phyloP scores from a whole-genome alignment of 495 filamentous ascomycete species.

The Tuber microsphaerosporum region DNA sequence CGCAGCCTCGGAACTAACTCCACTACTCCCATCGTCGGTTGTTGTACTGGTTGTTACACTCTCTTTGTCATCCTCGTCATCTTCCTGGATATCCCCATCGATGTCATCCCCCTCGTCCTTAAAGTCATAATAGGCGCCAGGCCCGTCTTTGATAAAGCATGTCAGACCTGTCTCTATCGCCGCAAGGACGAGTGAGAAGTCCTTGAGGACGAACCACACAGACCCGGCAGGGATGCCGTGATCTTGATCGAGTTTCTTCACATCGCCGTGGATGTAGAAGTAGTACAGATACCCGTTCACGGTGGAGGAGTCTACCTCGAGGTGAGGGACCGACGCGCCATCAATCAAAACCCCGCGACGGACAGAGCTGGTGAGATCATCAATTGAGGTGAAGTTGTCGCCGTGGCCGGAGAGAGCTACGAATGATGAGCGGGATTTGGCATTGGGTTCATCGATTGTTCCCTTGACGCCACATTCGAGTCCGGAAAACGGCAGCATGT shows the following conservation, averaged over 20 bases:
- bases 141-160: slow-evolving; percentile 48
- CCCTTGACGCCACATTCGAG: slow-evolving; percentile 12
- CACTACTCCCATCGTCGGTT: neutral
- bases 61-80: slow-evolving; percentile 41
- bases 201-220: slow-evolving; percentile 56
- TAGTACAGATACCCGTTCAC: slow-evolving; percentile 69
- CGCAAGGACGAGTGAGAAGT: slow-evolving; percentile 63
- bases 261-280: slow-evolving; percentile 63
- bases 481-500: slow-evolving; percentile 53
- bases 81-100: slow-evolving; percentile 37
- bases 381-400: slow-evolving; percentile 56
- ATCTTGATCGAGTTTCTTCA: slow-evolving; percentile 51
- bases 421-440: slow-evolving; percentile 53
- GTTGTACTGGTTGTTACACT: slow-evolving; percentile 16
- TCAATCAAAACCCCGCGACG: slow-evolving; percentile 64
- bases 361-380: slow-evolving; percentile 55
- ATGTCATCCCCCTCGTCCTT: slow-evolving; percentile 43
- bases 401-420: slow-evolving; percentile 61
- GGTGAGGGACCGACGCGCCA: slow-evolving; percentile 59
- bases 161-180: slow-evolving; percentile 56
- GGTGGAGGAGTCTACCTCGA: slow-evolving; percentile 51
- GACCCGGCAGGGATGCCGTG: slow-evolving; percentile 58
- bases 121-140: slow-evolving; percentile 45
- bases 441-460: neutral
- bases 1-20: slow-evolving; percentile 32